phyloP scores from a whole-genome alignment of 2,329 filamentous ascomycete genomes.

The Nemania sp. region DNA sequence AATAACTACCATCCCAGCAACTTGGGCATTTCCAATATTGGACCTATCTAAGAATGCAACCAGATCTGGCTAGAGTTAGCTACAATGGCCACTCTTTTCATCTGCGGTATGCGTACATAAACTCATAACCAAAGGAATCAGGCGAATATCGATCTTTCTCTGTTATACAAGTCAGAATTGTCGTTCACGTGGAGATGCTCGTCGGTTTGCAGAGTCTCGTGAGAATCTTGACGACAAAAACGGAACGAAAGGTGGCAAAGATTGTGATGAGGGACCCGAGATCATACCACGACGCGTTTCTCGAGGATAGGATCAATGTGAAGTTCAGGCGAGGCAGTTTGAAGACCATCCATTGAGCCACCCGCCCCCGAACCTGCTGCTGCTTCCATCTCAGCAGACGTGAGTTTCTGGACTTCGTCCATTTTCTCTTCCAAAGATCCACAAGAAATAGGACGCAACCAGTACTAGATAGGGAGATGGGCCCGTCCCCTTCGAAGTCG shows the following conservation, averaged over 20 bases:
- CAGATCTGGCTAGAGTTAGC: slow-evolving; percentile 35
- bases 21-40: slow-evolving; percentile 47
- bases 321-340: slow-evolving; percentile 3
- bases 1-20: slow-evolving; percentile 42
- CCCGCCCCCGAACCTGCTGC: neutral
- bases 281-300: slow-evolving; percentile 24
- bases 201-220: too few relatives aligned
- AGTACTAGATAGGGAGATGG: neutral
- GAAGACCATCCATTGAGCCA: slow-evolving; percentile 8
- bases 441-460: neutral
- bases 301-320: slow-evolving; percentile 20
- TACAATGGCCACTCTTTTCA: neutral
- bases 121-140: slow-evolving; percentile 24
- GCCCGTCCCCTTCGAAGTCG: neutral
- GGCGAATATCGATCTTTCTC: slow-evolving; percentile 26
- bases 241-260: neutral
- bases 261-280: neutral
- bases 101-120: slow-evolving; percentile 17
- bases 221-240: neutral
- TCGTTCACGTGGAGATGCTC: neutral
- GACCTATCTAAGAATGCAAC: slow-evolving; percentile 46
- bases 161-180: neutral
- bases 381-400: neutral
- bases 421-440: neutral
- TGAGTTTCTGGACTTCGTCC: slow-evolving; percentile 2